These are phyloP conservation scores for Yamadazyma triangularis DNA, from an alignment of 1,139 yeast species.

Conservation along the genomic window DNA sequence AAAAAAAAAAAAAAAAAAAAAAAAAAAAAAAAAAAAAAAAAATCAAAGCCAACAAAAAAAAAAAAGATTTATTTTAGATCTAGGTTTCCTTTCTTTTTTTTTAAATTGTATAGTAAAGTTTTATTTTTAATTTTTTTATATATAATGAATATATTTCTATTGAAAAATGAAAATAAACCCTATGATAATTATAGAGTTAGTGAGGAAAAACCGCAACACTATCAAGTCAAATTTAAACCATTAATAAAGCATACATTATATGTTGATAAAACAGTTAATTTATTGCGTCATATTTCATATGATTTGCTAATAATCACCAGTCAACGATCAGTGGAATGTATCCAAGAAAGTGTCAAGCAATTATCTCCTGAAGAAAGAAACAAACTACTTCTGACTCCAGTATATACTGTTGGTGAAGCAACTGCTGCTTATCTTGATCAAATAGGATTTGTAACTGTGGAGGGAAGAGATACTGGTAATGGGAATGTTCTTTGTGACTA, in stretches of 20 bases:
- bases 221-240: neutral
- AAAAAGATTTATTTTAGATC: conserved; percentile 1
- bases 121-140: conserved; percentile 1
- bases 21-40: too few species aligned
- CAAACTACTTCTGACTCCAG: conserved; percentile 33
- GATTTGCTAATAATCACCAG: conserved; percentile 63
- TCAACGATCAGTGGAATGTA: conserved; percentile 86
- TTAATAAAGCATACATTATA: neutral
- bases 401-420: conserved; percentile 92
- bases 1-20: neutral
- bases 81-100: neutral
- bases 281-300: neutral
- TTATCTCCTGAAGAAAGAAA: conserved; percentile 5
- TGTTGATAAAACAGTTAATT: neutral
- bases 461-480: conserved; percentile 77
- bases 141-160: conserved; percentile 8
- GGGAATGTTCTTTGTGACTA: conserved; percentile 67
- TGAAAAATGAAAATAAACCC: conserved; percentile 12
- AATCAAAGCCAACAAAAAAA: neutral
- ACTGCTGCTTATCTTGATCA: conserved; percentile 57
- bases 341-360: conserved; percentile 18
- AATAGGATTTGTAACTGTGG: conserved; percentile 62
- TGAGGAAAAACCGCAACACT: neutral
- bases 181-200: conserved; percentile 12
- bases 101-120: conserved; percentile 3